These are phyloP conservation scores for Debaryomyces sp. DNA, from an alignment of 1,139 yeast species.

Conservation along the genomic window DNA sequence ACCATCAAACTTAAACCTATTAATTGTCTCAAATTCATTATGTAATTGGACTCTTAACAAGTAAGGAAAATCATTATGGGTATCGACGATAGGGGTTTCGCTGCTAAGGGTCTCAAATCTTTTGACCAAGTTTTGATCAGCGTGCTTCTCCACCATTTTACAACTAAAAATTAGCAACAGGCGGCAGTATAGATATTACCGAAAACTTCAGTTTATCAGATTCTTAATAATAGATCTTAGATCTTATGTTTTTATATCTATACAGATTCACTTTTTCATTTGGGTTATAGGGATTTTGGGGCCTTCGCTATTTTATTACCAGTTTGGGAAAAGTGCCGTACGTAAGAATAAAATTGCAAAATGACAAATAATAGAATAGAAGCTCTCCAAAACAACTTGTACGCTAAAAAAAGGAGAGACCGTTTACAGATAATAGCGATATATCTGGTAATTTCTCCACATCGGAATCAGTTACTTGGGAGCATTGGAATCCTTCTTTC, in stretches of 20 bases:
- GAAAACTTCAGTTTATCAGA: not conserved
- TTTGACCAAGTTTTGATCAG: not conserved
- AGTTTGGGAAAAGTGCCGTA: not conserved
- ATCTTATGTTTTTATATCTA: not conserved
- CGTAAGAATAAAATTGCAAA: not conserved
- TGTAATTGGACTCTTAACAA: conserved; percentile 44
- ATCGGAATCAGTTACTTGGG: not conserved
- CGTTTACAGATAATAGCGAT: not conserved
- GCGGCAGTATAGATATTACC: not conserved
- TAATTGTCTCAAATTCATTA: conserved; percentile 32
- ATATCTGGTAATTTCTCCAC: not conserved
- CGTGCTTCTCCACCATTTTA: not conserved
- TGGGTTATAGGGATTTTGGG: not conserved
- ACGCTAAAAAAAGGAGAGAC: no score
- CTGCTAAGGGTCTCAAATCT: not conserved
- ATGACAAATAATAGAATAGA: no score
- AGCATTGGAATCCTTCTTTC: not conserved
- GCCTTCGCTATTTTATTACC: not conserved
- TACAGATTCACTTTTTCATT: no score
- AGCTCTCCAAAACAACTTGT: no score
- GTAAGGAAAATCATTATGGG: conserved; percentile 54
- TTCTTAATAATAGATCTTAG: not conserved
- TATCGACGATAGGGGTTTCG: conserved; percentile 43
- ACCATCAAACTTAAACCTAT: conserved; percentile 35
- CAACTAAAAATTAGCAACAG: not conserved